These are phyloP conservation scores for Calonectria henricotiae DNA, from an alignment of 2,329 filamentous ascomycete genomes.

Conservation along the genomic window DNA sequence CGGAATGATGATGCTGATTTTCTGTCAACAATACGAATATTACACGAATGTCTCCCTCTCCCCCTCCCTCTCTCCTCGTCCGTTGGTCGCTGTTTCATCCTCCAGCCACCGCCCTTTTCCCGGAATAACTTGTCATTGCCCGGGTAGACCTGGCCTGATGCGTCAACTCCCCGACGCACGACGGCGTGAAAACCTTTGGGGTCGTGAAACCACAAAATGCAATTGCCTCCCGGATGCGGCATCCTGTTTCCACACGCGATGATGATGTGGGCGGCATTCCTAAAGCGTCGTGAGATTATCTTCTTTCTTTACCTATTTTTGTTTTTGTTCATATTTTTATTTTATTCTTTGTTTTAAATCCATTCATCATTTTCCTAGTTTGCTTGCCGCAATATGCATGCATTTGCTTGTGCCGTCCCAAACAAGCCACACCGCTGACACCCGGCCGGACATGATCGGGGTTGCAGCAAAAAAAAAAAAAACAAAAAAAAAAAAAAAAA, in stretches of 20 bases:
- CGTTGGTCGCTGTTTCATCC: not conserved
- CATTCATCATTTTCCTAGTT: not conserved
- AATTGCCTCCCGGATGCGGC: conserved; percentile 8
- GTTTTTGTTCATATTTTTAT: not conserved
- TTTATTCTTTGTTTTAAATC: not conserved
- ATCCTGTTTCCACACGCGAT: not conserved
- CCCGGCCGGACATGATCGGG: not conserved
- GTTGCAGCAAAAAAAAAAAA: too few species aligned
- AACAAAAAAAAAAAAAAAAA: too few species aligned
- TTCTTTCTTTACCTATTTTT: not conserved
- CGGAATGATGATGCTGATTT: not conserved
- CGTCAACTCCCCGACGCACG: conserved; percentile 11
- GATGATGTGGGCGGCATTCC: conserved; percentile 23
- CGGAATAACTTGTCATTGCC: not conserved
- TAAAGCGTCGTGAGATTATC: not conserved
- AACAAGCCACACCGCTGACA: not conserved
- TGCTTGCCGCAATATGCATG: not conserved
- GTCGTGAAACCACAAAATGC: conserved; percentile 5
- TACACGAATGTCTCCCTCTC: not conserved
- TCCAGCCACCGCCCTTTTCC: conserved; percentile 5
- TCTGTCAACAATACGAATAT: conserved; percentile 26
- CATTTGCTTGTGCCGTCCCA: not conserved
- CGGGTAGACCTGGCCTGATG: not conserved
- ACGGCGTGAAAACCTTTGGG: not conserved
- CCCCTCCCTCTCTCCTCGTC: not conserved